Evolutionary conservation across 768 basidiomycete genomes (phyloP).

Genomic region (Clitopilus hobsonii): DNA sequence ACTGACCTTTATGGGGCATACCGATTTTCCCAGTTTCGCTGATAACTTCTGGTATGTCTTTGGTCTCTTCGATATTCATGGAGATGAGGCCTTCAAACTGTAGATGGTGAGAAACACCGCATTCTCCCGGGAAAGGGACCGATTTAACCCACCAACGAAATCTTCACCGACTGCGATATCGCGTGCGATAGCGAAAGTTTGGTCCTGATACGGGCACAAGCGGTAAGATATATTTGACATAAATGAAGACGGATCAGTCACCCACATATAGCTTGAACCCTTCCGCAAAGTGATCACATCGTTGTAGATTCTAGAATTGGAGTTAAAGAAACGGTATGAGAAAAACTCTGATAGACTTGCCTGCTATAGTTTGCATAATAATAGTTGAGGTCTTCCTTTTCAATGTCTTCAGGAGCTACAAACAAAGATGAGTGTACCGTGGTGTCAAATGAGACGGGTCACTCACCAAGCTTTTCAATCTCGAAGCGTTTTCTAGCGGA

Average conservation of each 20-base stretch:
- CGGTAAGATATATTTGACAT: background rate
- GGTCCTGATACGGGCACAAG: conserved; percentile 57
- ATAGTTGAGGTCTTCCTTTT: conserved; percentile 96
- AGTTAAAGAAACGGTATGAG: background rate
- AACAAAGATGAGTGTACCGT: conserved; percentile 4
- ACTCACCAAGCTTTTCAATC: conserved; percentile 75
- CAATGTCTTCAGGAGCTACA: conserved; percentile 81
- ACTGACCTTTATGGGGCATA: conserved; percentile 73
- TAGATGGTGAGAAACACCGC: background rate
- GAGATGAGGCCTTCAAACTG: conserved; percentile 93
- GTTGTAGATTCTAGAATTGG: conserved; percentile 74
- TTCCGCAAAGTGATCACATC: conserved; percentile 94
- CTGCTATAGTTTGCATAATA: conserved; percentile 97
- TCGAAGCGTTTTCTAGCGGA: conserved; percentile 83
- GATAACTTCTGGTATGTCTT: conserved; percentile 90
- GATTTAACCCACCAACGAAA: conserved; percentile 65
- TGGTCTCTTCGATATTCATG: conserved; percentile 92
- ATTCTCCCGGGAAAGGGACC: background rate
- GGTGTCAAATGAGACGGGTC: conserved; percentile 1
- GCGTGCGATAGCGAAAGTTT: conserved; percentile 94
- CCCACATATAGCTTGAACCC: conserved; percentile 93
- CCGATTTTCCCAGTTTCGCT: conserved; percentile 94
- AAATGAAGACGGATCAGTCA: conserved; percentile 4
- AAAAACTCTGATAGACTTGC: conserved; percentile 33
- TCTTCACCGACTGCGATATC: conserved; percentile 94